Evolutionary conservation across 192 early-diverging fungal species (phyloP).

Genomic region (Spizellomyces sp.): DNA sequence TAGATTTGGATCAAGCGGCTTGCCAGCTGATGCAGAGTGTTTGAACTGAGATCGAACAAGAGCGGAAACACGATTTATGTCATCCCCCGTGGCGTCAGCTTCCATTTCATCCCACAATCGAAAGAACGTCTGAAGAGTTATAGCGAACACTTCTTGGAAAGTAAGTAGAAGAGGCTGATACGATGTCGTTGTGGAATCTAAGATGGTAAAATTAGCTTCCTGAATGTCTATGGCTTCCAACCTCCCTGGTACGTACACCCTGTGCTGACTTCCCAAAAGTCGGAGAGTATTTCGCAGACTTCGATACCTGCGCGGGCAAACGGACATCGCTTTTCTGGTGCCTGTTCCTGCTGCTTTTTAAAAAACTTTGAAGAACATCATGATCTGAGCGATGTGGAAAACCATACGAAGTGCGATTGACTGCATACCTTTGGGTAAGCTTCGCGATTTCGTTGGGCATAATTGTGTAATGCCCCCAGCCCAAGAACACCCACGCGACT

Average conservation of each 20-base stretch:
- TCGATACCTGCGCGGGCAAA: slow-evolving; percentile 65
- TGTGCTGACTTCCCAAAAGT: slow-evolving; percentile 69
- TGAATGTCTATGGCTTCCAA: not conserved
- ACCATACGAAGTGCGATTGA: not conserved
- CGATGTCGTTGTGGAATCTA: slow-evolving; percentile 53
- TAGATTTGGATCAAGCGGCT: slow-evolving; percentile 11
- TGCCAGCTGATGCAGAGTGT: slow-evolving; percentile 38
- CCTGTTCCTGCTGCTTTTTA: slow-evolving; percentile 32
- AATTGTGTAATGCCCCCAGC: slow-evolving; percentile 62
- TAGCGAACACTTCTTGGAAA: slow-evolving; percentile 60
- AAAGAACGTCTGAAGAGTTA: slow-evolving; percentile 56
- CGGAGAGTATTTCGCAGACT: slow-evolving; percentile 66
- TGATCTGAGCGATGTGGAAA: not conserved
- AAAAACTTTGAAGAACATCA: slow-evolving; percentile 19
- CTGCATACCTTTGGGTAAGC: not conserved
- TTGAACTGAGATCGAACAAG: slow-evolving; percentile 67
- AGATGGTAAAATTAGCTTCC: not conserved
- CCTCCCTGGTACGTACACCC: slow-evolving; percentile 53
- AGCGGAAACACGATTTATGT: slow-evolving; percentile 48
- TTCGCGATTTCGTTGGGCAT: slow-evolving; percentile 36
- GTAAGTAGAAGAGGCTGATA: slow-evolving; percentile 67
- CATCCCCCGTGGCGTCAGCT: slow-evolving; percentile 36
- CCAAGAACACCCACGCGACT: slow-evolving; percentile 64
- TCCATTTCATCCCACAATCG: slow-evolving; percentile 70
- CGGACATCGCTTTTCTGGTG: slow-evolving; percentile 47